Conservation (phyloP, 257 asterid genomes). For the Petrea volubilis region DNA sequence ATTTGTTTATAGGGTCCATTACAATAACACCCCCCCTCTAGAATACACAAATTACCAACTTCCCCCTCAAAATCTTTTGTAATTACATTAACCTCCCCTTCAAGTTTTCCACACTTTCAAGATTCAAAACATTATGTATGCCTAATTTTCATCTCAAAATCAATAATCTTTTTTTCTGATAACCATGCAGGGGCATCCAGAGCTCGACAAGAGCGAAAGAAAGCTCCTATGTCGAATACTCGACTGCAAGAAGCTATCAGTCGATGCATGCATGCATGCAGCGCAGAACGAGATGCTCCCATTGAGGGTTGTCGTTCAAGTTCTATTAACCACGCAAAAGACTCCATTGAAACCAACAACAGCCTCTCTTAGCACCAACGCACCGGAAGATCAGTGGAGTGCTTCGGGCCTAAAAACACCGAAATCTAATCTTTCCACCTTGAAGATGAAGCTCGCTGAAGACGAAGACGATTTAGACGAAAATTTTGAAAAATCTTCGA, state of each 20-base stretch:
- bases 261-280: constrained; percentile 86
- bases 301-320: constrained; percentile 84
- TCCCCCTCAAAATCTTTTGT: too few species aligned
- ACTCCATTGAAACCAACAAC: constrained; percentile 34
- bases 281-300: constrained; percentile 95
- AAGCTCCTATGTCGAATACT: constrained; percentile 67
- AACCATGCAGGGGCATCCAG: constrained; percentile 68
- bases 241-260: constrained; percentile 79
- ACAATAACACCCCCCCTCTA: too few species aligned
- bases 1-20: too few species aligned
- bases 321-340: constrained; percentile 73
- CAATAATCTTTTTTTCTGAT: too few species aligned
- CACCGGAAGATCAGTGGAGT: constrained; percentile 69
- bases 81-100: too few species aligned
- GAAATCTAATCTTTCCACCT: constrained; percentile 60
- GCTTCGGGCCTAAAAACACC: constrained; percentile 61
- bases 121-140: too few species aligned
- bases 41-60: too few species aligned
- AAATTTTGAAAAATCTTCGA: constrained; percentile 30
- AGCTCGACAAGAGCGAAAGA: constrained; percentile 74
- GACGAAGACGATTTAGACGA: constrained; percentile 48
- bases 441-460: constrained; percentile 85
- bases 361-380: constrained; percentile 38
- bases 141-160: too few species aligned
- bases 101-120: too few species aligned